A percentile compares a stretch with the other conserved stretches of the same genome.
These are phyloP conservation scores for Geosmithia putterillii DNA, from an alignment of 2,329 filamentous ascomycete genomes.

Conservation along the genomic window DNA sequence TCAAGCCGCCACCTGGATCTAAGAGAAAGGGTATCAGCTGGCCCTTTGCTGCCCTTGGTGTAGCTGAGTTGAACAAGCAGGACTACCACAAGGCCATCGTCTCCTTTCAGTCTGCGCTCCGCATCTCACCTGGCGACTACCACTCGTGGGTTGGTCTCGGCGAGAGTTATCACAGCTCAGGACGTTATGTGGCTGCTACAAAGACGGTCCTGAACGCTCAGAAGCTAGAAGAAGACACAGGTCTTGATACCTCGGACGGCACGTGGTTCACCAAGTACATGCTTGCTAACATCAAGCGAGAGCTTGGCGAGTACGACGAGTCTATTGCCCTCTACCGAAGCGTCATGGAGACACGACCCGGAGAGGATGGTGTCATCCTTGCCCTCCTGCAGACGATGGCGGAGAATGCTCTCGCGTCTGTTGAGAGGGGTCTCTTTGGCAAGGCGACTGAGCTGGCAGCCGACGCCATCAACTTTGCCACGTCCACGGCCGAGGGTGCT, in stretches of 20 bases:
- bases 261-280: conserved; percentile 96
- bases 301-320: conserved; percentile 80
- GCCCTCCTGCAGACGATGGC: conserved; percentile 80
- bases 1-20: conserved; percentile 79
- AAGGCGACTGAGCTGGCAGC: conserved; percentile 61
- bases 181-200: conserved; percentile 84
- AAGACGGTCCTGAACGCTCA: conserved; percentile 84
- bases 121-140: conserved; percentile 76
- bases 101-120: conserved; percentile 80
- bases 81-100: conserved; percentile 81
- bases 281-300: conserved; percentile 86
- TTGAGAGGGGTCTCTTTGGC: conserved; percentile 79
- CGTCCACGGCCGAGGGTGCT: conserved; percentile 39
- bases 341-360: conserved; percentile 55
- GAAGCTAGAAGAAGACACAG: conserved; percentile 50
- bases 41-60: conserved; percentile 88
- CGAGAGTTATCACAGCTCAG: conserved; percentile 94
- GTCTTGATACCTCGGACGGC: conserved; percentile 44
- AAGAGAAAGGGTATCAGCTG: conserved; percentile 90
- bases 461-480: conserved; percentile 57
- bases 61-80: conserved; percentile 89
- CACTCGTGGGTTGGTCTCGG: conserved; percentile 93
- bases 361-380: conserved; percentile 78
- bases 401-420: conserved; percentile 64
- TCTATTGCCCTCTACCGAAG: conserved; percentile 65